Conservation (phyloP, 352 stramenopile species). For the Globisporangium spinosum region DNA sequence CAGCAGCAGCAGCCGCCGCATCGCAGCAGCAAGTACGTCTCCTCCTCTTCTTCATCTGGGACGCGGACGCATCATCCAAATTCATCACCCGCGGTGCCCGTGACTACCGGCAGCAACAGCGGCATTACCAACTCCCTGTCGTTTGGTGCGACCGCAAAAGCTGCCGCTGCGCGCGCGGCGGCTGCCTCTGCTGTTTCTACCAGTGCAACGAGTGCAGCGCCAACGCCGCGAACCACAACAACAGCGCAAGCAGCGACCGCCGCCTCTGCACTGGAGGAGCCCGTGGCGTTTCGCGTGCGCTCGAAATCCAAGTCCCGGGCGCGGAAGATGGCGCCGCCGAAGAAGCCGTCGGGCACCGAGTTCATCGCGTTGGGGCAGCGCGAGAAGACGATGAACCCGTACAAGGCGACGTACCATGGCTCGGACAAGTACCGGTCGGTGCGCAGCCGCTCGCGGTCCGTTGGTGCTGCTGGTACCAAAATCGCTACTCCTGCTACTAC, state of each 20-base stretch:
- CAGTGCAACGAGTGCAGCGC: neutral
- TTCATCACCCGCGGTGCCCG: neutral
- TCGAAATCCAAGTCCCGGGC: conserved; percentile 66
- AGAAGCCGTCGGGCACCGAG: conserved; percentile 30
- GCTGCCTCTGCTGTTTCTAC: neutral
- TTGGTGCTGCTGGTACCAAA: neutral
- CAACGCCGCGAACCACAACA: neutral
- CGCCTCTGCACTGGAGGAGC: neutral
- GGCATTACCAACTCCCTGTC: neutral
- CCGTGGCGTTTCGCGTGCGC: conserved; percentile 36
- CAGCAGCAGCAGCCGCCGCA: conserved; percentile 11
- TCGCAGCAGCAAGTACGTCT: neutral
- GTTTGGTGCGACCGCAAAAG: neutral
- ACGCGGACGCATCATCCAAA: neutral
- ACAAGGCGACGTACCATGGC: conserved; percentile 25
- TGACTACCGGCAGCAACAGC: neutral
- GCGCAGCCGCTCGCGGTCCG: conserved; percentile 29
- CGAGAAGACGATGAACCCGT: conserved; percentile 21
- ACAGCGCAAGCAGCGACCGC: neutral
- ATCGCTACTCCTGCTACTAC: neutral
- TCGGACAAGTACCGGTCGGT: conserved; percentile 28
- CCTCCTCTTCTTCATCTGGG: neutral
- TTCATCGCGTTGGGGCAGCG: conserved; percentile 47
- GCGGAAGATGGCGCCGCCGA: conserved; percentile 18
- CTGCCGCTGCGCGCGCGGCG: neutral